Percentiles rank a stretch among this genome's conserved stretches.
phyloP scores from a whole-genome alignment of 83 land plant genomes.

The Thuja plicata region DNA sequence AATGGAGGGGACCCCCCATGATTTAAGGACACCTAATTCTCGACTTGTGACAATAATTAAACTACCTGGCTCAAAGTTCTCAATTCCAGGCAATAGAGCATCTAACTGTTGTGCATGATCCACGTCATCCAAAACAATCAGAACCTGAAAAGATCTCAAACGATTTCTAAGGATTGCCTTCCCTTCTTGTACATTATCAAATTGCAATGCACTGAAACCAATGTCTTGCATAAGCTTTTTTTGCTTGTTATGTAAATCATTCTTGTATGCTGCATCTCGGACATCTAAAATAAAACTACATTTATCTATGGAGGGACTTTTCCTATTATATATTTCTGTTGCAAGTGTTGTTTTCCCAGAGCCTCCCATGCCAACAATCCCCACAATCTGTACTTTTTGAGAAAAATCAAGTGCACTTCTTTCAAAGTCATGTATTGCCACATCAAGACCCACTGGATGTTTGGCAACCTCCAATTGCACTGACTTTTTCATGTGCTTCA shows the following conservation, averaged over 20 bases:
- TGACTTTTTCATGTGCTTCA: neutral
- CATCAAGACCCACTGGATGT: constrained; percentile 5
- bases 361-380: constrained; percentile 6
- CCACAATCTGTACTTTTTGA: neutral
- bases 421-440: neutral
- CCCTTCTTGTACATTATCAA: neutral
- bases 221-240: neutral
- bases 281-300: neutral
- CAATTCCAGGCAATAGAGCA: neutral
- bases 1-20: neutral
- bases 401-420: neutral
- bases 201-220: neutral
- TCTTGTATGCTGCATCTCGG: neutral
- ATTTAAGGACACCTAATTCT: neutral
- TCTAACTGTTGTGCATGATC: neutral
- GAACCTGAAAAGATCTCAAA: neutral
- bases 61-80: neutral
- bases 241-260: neutral
- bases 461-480: neutral
- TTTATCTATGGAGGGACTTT: neutral
- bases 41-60: neutral
- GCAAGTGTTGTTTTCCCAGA: neutral
- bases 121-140: neutral
- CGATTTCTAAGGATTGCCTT: neutral
- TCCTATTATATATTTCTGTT: neutral